A percentile compares a stretch with the other conserved stretches of the same genome.
These are phyloP conservation scores for Maudiozyma pseudohumilis DNA, from an alignment of 805 yeast species.

Conservation along the genomic window DNA sequence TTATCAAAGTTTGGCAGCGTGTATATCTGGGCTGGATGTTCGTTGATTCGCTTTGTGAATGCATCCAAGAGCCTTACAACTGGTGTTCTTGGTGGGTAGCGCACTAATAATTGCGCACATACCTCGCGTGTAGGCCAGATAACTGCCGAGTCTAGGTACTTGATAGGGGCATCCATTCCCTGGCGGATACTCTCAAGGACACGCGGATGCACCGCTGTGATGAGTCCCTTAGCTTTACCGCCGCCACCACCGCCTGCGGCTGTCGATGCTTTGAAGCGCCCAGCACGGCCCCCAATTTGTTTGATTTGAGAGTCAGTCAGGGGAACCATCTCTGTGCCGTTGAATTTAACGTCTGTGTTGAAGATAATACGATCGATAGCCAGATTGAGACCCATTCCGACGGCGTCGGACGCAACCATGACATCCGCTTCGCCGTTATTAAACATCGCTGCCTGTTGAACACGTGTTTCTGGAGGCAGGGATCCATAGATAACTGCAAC, in stretches of 20 bases:
- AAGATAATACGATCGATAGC: conserved; percentile 76
- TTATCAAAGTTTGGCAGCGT: conserved; percentile 21
- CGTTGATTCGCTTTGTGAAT: conserved; percentile 31
- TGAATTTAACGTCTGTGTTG: conserved; percentile 54
- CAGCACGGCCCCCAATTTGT: conserved; percentile 96
- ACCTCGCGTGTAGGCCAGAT: conserved; percentile 73
- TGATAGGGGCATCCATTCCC: conserved; percentile 43
- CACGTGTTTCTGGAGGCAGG: conserved; percentile 88
- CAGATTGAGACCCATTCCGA: conserved; percentile 93
- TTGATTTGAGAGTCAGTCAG: conserved; percentile 62
- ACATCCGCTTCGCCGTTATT: conserved; percentile 72
- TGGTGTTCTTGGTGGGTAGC: conserved; percentile 43
- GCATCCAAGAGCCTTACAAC: conserved; percentile 38
- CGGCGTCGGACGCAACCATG: conserved; percentile 92
- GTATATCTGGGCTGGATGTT: conserved; percentile 16
- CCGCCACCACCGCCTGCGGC: conserved; percentile 7
- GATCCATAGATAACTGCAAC: conserved; percentile 94
- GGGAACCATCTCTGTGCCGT: conserved; percentile 43
- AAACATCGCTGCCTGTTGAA: conserved; percentile 70
- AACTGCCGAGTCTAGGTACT: conserved; percentile 48
- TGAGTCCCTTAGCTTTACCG: conserved; percentile 34
- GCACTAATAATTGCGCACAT: conserved; percentile 57
- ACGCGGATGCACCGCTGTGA: conserved; percentile 40
- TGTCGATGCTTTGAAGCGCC: conserved; percentile 44
- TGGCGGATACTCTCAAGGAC: conserved; percentile 38